Evolutionary conservation across 371 early-diverging fungal species (phyloP), one percentile per base, ranked within the genome.

Genomic region (Apophysomyces ossiformis): DNA sequence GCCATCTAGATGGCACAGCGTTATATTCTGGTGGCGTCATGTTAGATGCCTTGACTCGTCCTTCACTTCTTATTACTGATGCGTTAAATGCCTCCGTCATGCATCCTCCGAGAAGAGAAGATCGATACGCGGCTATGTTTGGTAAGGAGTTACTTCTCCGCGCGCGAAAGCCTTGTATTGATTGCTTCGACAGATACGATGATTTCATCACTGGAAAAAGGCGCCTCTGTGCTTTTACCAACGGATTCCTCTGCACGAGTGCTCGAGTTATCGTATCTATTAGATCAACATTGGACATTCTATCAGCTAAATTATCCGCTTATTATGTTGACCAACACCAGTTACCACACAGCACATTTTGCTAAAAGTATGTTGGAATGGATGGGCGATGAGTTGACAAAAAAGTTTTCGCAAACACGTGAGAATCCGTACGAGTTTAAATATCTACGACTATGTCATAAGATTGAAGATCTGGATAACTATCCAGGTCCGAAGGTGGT

Each of bases 301-400:
- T 76, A 90, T 41, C 86, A 87, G 64, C 67, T 89, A 41, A 71
- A 75, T 2, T 89, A 85, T 66, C 93, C 94, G 5, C 73, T 97
- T 21, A 89, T 93, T 44, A 83, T 96, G 60, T 79, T 97, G 36
- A 85, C 93, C 15, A 84, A 92, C 64, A 90, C 89, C 56, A 88
- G 90, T 64, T 87, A 89, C 62, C 86, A 88, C 15, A 89, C 91
- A 15, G 86, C 92, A 2, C 88, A 92, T 68, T 90, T 89, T 70
- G 96, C 97, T 1, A 92, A 92, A 64, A 89, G 89, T 37, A 96
- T 96, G 91, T 82, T 94, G 45, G 97, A 96, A 78, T 98, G 99
- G 99, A 95, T 97, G 96, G 91, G 95, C 5, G 90, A 92, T 46
- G 85, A 84, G n/a, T 75, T 96, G 21, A 87, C 89, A 11, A 77